Percentiles rank a stretch among this genome's conserved stretches.
phyloP scores from a whole-genome alignment of 345 rosid species.

The Pelargonium nanum region DNA sequence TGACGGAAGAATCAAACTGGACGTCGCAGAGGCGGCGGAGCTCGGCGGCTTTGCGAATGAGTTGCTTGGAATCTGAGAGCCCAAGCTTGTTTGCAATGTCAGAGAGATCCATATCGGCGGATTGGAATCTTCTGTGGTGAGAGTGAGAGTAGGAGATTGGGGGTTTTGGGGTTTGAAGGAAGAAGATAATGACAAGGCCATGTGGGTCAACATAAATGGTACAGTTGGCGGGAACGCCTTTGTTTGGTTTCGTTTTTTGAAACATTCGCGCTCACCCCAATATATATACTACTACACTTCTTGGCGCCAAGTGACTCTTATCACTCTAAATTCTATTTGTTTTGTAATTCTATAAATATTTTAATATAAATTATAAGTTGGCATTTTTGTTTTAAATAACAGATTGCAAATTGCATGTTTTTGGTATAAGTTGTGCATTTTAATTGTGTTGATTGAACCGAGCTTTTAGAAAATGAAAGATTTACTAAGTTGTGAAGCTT shows the following conservation, averaged over 20 bases:
- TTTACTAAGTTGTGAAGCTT: no score
- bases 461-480: no score
- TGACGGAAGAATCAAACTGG: constrained; percentile 79
- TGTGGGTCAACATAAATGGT: neutral
- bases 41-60: constrained; percentile 87
- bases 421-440: no score
- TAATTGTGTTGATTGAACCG: no score
- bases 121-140: neutral
- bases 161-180: neutral
- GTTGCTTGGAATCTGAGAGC: constrained; percentile 47
- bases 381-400: no score
- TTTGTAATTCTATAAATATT: no score
- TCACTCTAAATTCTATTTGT: no score
- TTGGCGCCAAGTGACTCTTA: no score
- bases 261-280: neutral
- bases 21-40: constrained; percentile 91
- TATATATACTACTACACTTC: no score
- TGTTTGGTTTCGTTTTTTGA: neutral
- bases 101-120: constrained; percentile 67
- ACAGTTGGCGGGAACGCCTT: neutral
- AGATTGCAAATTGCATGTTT: no score
- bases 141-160: neutral
- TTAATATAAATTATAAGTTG: no score
- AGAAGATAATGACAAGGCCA: neutral
- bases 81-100: constrained; percentile 67